Conservation (phyloP, 345 rosid genomes). For the Eucalyptus erythrocorys region DNA sequence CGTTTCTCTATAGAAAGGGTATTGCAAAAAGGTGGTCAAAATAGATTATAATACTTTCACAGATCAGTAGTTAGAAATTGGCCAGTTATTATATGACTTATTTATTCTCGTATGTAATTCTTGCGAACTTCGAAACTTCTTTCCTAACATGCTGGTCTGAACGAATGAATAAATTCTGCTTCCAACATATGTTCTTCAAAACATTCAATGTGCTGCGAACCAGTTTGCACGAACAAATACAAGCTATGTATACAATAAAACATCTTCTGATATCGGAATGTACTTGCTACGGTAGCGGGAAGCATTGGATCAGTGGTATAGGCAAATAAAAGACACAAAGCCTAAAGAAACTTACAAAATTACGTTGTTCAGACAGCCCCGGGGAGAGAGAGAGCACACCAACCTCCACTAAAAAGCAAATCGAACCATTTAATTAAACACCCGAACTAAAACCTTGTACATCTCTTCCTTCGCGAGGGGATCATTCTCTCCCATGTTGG, state of each 20-base stretch:
- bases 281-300: not conserved
- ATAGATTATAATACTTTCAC: not conserved
- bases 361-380: not conserved
- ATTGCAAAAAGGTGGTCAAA: not conserved
- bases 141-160: not conserved
- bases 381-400: not conserved
- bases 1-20: not conserved
- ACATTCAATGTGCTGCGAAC: not conserved
- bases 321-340: not conserved
- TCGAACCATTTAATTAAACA: not conserved
- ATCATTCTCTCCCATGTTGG: too few species aligned
- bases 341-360: not conserved
- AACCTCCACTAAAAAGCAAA: not conserved
- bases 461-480: too few species aligned
- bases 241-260: not conserved
- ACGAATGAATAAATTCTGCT: not conserved
- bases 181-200: not conserved
- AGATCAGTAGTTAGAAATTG: not conserved
- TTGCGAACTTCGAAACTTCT: not conserved
- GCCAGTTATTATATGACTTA: not conserved
- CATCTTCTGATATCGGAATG: not conserved
- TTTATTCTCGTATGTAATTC: not conserved
- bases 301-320: not conserved
- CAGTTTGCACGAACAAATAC: not conserved
- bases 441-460: not conserved